phyloP scores from a whole-genome alignment of 2,329 filamentous ascomycete genomes.

The Fusarium incarnatum region DNA sequence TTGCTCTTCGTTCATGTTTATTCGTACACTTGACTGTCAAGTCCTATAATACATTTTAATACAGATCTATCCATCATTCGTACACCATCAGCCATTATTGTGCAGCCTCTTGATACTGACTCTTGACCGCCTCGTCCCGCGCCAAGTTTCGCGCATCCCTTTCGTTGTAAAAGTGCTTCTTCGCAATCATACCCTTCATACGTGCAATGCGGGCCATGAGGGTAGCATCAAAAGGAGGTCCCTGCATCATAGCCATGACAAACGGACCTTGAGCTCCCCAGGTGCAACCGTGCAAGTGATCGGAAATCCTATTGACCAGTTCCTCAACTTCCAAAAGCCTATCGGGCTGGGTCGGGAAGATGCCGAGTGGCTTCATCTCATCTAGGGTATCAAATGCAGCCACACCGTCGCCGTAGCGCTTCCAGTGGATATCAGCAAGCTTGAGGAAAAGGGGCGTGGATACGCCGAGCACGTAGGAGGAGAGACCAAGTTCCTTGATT shows the following conservation, averaged over 20 bases:
- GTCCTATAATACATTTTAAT: constrained; percentile 4
- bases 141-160: background rate
- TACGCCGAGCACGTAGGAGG: constrained; percentile 77
- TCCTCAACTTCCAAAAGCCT: constrained; percentile 33
- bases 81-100: background rate
- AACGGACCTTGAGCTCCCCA: constrained; percentile 54
- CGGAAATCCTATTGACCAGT: constrained; percentile 48
- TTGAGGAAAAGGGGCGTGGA: constrained; percentile 77
- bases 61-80: background rate
- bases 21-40: background rate
- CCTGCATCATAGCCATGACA: constrained; percentile 55
- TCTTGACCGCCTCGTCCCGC: background rate
- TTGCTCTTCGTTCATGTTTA: background rate
- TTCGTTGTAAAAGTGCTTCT: constrained; percentile 7
- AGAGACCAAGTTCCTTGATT: constrained; percentile 74
- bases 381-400: constrained; percentile 67
- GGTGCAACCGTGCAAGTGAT: constrained; percentile 51
- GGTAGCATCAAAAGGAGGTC: constrained; percentile 50
- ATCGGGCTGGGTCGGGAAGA: constrained; percentile 67
- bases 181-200: constrained; percentile 8
- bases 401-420: constrained; percentile 67
- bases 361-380: constrained; percentile 74
- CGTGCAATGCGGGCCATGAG: constrained; percentile 42
- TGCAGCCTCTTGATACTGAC: background rate
- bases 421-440: constrained; percentile 71